Percentiles rank a stretch among this genome's conserved stretches.
Conservation (phyloP, 148 eudicot species). For the Rhododendron griersonianum region DNA sequence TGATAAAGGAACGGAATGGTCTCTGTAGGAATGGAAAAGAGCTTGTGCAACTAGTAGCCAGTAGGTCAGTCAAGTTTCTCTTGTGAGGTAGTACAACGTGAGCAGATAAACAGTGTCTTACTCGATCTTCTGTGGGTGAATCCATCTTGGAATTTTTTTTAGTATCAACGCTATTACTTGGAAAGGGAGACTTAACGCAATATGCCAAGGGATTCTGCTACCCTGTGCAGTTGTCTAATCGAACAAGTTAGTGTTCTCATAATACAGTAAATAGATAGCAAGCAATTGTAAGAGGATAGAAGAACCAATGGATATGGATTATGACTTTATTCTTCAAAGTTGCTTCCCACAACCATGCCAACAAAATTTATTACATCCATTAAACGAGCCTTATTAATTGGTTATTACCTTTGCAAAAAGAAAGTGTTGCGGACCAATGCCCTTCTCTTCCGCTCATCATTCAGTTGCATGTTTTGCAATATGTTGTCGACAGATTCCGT, state of each 20-base stretch:
- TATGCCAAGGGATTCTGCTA: neutral
- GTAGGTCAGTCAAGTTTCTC: neutral
- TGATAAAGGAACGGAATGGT: neutral
- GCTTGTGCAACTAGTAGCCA: neutral
- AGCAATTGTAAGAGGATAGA: neutral
- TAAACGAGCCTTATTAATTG: neutral
- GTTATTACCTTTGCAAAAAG: neutral
- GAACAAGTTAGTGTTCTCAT: neutral
- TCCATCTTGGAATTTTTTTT: neutral
- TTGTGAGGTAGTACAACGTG: neutral
- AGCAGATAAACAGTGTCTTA: neutral
- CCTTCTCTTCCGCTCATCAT: neutral
- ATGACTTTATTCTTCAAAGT: conserved; percentile 2
- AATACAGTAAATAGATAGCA: neutral
- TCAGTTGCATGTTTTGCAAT: conserved; percentile 2
- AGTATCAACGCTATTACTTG: neutral
- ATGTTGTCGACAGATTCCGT: neutral
- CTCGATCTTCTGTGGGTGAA: neutral
- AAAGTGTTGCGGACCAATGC: neutral
- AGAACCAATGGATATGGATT: neutral
- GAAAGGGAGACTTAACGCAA: neutral
- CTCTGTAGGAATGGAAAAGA: neutral
- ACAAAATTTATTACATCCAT: neutral
- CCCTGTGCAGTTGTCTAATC: neutral
- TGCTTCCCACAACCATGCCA: neutral